These are phyloP conservation scores for Yamadazyma ubonensis DNA, from an alignment of 805 yeast genomes.

Conservation along the genomic window DNA sequence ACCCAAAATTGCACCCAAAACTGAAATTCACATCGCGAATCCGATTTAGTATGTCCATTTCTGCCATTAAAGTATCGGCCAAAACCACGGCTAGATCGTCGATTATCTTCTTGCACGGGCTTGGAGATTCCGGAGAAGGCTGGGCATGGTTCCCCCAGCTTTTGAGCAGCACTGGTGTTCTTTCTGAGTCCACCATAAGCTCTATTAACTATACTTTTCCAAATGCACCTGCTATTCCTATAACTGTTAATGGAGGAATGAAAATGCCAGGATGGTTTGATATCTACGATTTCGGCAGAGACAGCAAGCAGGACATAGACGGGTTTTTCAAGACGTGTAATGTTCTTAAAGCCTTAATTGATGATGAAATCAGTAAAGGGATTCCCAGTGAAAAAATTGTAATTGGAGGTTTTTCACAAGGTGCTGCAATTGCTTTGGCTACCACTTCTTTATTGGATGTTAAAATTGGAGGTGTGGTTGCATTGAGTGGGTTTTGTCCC, in stretches of 20 bases:
- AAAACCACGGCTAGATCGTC: conserved; percentile 36
- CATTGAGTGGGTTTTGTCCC: conserved; percentile 73
- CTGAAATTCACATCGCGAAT: too few relatives aligned
- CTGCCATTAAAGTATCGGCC: conserved; percentile 31
- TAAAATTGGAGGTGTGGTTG: conserved; percentile 76
- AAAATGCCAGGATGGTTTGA: conserved; percentile 88
- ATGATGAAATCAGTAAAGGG: conserved; percentile 53
- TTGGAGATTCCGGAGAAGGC: conserved; percentile 89
- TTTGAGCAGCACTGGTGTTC: conserved; percentile 41
- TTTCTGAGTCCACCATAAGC: conserved; percentile 45
- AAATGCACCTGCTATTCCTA: conserved; percentile 74
- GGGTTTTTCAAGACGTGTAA: conserved; percentile 56
- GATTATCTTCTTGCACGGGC: conserved; percentile 79
- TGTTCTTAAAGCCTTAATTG: conserved; percentile 44
- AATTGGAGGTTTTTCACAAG: conserved; percentile 96
- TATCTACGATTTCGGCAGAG: conserved; percentile 52
- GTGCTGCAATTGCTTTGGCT: conserved; percentile 77
- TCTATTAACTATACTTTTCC: conserved; percentile 77
- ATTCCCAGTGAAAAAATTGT: conserved; percentile 66
- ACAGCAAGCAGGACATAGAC: conserved; percentile 47
- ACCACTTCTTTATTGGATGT: conserved; percentile 50
- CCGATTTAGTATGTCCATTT: conserved; percentile 13
- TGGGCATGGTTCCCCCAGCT: conserved; percentile 81
- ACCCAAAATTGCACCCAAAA: too few relatives aligned
- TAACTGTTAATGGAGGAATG: conserved; percentile 66